Evolutionary conservation across 805 yeast species (phyloP).

Genomic region (Limtongia smithiae): DNA sequence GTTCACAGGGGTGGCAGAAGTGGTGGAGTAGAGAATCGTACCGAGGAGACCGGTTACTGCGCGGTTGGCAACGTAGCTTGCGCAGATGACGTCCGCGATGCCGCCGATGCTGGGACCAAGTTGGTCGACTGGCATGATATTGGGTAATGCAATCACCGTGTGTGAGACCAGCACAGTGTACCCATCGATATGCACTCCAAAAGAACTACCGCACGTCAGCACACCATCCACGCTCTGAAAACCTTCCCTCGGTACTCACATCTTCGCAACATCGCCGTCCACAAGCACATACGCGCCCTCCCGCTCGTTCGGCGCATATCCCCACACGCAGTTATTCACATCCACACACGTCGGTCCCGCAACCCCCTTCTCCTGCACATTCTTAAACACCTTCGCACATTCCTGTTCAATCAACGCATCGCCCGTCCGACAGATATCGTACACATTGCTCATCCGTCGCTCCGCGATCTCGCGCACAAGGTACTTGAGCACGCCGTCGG

Average conservation of each 20-base stretch:
- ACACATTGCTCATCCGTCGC: constrained; percentile 15
- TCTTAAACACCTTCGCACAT: constrained; percentile 56
- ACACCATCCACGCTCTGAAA: background rate
- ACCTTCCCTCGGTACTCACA: constrained; percentile 33
- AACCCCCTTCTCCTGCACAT: constrained; percentile 74
- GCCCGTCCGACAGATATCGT: constrained; percentile 64
- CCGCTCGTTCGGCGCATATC: constrained; percentile 75
- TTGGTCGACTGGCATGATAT: constrained; percentile 45
- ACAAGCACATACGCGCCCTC: constrained; percentile 31
- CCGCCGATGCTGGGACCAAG: constrained; percentile 70
- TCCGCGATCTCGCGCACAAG: constrained; percentile 10
- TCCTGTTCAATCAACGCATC: constrained; percentile 69
- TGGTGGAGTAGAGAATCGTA: constrained; percentile 13
- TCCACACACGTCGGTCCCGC: constrained; percentile 89
- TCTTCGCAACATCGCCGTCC: constrained; percentile 82
- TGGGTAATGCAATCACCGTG: constrained; percentile 70
- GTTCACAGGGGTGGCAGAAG: constrained; percentile 43
- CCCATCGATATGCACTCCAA: constrained; percentile 94
- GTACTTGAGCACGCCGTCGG: constrained; percentile 18
- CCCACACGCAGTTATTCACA: constrained; percentile 70
- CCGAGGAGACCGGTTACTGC: constrained; percentile 68
- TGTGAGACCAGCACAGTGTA: constrained; percentile 85
- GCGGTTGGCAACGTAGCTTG: constrained; percentile 84
- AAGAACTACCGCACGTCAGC: constrained; percentile 36
- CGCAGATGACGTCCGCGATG: constrained; percentile 85